Evolutionary conservation across 73 alveolate species (phyloP), one percentile per base, ranked within the genome.

Genomic region (Loxodes magnus): DNA sequence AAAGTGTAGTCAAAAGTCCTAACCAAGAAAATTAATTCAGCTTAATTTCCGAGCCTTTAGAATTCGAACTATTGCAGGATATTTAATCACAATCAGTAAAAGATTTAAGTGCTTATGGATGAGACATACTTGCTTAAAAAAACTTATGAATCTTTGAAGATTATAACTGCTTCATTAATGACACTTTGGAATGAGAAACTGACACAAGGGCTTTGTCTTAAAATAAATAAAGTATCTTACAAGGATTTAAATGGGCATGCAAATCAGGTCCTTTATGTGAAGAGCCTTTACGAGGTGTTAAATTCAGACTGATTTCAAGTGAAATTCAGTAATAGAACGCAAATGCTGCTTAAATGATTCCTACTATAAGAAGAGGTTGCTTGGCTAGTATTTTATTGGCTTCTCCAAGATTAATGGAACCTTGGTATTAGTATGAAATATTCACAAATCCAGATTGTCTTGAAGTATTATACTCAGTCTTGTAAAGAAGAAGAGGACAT

Each of bases 231-330:
- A 74, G 74, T 53, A 65, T 79, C 14, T 88, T 90, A 38, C 97
- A 95, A 78, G 99, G 99, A 26, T 95, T 95, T 61, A 89, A 93
- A 61, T 95, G 99, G 99, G 98, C 99, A 23, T 64, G 91, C 3
- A 89, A 82, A 77, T 98, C 92, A 68, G 99, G 99, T 1, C 99
- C 99, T 20, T 81, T 95, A 30, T 89, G 98, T 37, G 98, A 95
- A 69, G 99, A 95, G 50, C 98, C 97, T 19, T 86, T 95, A 19
- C 90, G 97, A 29, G 85, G 86, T 56, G 74, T 84, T 12, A 95
- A 95, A 67, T 95, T 95, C 74, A 93, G 91, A 73, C 69, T 95
- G 37, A 65, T 93, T 48, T 82, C 85, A 54, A 96, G 96, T 23
- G 96, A 0, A n/a, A n/a, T n/a, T n/a, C 0, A 33, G n/a, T 33